Evolutionary conservation across 1,284 basidiomycete species (phyloP).

Genomic region (Cutaneotrichosporon daszewskae): DNA sequence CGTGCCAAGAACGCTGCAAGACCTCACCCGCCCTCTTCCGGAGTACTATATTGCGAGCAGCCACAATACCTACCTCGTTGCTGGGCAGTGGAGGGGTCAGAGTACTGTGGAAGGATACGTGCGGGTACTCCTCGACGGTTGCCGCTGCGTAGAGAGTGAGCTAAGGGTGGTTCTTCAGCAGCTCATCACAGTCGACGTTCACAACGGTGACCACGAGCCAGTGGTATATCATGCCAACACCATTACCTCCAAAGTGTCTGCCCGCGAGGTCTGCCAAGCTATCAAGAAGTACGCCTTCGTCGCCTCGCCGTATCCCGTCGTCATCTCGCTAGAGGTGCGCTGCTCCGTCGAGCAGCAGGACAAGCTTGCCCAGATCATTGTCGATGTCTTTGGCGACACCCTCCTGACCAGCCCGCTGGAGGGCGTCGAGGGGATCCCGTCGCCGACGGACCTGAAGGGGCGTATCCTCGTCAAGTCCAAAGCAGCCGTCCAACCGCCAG

Average conservation of each 20-base stretch:
- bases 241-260: conserved; percentile 76
- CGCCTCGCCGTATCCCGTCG: conserved; percentile 86
- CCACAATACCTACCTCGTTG: conserved; percentile 96
- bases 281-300: conserved; percentile 91
- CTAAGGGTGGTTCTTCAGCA: too few species aligned
- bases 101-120: conserved; percentile 96
- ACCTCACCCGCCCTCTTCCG: conserved; percentile 74
- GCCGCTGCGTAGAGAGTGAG: conserved; percentile 89
- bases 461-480: conserved; percentile 77
- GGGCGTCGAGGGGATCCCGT: conserved; percentile 59
- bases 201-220: conserved; percentile 78
- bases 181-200: conserved; percentile 90
- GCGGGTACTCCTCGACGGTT: conserved; percentile 80
- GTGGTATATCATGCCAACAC: conserved; percentile 89
- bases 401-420: conserved; percentile 60
- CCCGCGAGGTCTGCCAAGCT: conserved; percentile 78
- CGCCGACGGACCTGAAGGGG: conserved; percentile 76
- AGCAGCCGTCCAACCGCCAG: neutral
- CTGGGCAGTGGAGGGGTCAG: conserved; percentile 85
- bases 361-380: conserved; percentile 70
- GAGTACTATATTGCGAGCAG: conserved; percentile 92
- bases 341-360: conserved; percentile 79
- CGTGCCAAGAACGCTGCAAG: conserved; percentile 53
- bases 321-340: conserved; percentile 92
- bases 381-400: conserved; percentile 67